Percentiles rank a stretch among this genome's conserved stretches.
Evolutionary conservation across 2,329 filamentous ascomycete species (phyloP).

Genomic region (Ophiostoma ips): DNA sequence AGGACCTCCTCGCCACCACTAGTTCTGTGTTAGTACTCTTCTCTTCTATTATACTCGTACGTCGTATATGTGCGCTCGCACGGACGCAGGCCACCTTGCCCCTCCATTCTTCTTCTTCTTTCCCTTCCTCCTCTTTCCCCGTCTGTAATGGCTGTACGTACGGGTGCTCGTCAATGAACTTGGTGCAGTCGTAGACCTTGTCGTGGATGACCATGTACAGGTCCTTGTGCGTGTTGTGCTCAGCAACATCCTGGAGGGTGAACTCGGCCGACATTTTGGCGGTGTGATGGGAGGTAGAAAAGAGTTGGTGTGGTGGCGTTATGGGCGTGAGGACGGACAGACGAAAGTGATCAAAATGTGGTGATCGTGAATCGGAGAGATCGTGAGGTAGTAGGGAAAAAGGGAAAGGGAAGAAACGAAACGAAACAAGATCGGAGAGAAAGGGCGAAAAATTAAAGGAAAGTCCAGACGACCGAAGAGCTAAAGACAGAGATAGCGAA

Average conservation of each 20-base stretch:
- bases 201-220: conserved; percentile 85
- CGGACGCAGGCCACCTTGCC: too few relatives aligned
- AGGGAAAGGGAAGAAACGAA: neutral
- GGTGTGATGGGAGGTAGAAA: neutral
- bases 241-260: conserved; percentile 69
- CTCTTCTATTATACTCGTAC: too few relatives aligned
- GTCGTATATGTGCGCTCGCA: too few relatives aligned
- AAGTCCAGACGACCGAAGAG: neutral
- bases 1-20: conserved; percentile 98
- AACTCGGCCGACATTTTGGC: conserved; percentile 35
- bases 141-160: conserved; percentile 27
- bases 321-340: neutral
- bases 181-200: conserved; percentile 82
- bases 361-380: conserved; percentile 4
- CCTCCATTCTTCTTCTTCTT: too few relatives aligned
- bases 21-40: conserved; percentile 17
- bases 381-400: neutral
- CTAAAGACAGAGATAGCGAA: too few relatives aligned
- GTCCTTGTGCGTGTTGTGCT: conserved; percentile 89
- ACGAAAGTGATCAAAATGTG: neutral
- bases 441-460: neutral
- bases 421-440: neutral
- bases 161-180: conserved; percentile 96
- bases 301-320: neutral
- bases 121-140: too few relatives aligned